phyloP scores from a whole-genome alignment of 2,329 filamentous ascomycete genomes.

The Penicillium brasilianum region DNA sequence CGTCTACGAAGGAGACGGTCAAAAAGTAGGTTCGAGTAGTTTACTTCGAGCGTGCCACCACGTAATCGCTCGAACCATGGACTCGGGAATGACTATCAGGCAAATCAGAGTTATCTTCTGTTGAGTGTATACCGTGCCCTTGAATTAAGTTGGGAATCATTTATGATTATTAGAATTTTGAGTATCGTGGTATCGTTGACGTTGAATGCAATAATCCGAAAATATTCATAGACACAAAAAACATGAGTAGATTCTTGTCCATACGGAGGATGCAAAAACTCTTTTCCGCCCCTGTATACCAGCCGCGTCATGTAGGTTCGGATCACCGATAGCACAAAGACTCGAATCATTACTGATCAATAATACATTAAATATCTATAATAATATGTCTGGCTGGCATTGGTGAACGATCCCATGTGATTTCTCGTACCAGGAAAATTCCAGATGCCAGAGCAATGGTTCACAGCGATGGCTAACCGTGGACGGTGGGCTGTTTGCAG shows the following conservation, averaged over 20 bases:
- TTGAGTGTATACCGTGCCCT: background rate
- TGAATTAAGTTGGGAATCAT: background rate
- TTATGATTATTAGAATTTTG: background rate
- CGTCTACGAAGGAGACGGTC: no score
- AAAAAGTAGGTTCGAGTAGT: background rate
- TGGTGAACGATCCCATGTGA: slow-evolving; percentile 11
- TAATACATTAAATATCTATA: slow-evolving; percentile 2
- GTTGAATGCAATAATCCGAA: background rate
- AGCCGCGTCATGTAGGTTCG: slow-evolving; percentile 31
- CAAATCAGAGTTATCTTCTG: slow-evolving; percentile 2
- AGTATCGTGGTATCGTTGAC: background rate
- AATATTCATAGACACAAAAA: no score
- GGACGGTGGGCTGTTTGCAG: slow-evolving; percentile 17
- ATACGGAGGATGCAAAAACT: background rate
- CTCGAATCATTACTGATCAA: background rate
- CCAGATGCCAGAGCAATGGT: slow-evolving; percentile 1
- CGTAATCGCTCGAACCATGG: slow-evolving; percentile 19
- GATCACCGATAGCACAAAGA: slow-evolving; percentile 5
- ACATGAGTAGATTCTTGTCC: no score
- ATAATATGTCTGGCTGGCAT: slow-evolving; percentile 1
- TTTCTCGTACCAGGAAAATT: slow-evolving; percentile 7
- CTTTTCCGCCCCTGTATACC: background rate
- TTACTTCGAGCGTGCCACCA: background rate
- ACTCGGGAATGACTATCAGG: slow-evolving; percentile 16
- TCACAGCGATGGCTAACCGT: slow-evolving; percentile 8